Conservation (phyloP, 2,329 filamentous ascomycete genomes). For the Curvularia sp. region DNA sequence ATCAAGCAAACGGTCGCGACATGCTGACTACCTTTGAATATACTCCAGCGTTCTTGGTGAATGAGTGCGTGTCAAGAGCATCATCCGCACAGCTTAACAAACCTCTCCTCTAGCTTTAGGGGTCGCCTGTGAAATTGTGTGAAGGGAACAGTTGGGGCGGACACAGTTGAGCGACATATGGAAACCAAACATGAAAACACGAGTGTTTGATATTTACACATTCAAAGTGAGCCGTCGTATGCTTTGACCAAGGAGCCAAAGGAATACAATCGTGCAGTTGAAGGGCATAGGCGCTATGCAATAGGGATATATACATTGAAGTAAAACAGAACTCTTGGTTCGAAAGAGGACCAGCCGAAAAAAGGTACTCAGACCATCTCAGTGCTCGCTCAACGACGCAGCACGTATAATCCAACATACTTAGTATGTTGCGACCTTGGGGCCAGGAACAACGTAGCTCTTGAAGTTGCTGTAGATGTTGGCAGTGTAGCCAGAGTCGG, state of each 20-base stretch:
- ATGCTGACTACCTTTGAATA: no score
- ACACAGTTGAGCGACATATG: background rate
- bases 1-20: constrained; percentile 1
- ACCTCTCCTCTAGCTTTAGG: background rate
- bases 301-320: constrained; percentile 21
- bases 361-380: background rate
- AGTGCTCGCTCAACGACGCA: background rate
- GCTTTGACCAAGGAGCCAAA: background rate
- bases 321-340: constrained; percentile 1
- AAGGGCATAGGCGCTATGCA: background rate
- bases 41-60: background rate
- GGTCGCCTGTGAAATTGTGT: background rate
- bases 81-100: background rate
- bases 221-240: background rate
- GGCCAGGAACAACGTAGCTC: constrained; percentile 46
- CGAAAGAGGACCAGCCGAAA: constrained; percentile 1
- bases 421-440: constrained; percentile 49
- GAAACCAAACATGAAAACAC: no score
- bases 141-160: background rate
- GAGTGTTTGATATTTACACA: constrained; percentile 4
- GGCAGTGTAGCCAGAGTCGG: constrained; percentile 47
- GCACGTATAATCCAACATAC: background rate
- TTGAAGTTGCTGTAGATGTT: constrained; percentile 52
- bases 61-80: background rate
- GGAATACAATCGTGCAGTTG: background rate